These are phyloP conservation scores for Hymenoscyphus linearis DNA, from an alignment of 2,329 filamentous ascomycete species.

Conservation along the genomic window DNA sequence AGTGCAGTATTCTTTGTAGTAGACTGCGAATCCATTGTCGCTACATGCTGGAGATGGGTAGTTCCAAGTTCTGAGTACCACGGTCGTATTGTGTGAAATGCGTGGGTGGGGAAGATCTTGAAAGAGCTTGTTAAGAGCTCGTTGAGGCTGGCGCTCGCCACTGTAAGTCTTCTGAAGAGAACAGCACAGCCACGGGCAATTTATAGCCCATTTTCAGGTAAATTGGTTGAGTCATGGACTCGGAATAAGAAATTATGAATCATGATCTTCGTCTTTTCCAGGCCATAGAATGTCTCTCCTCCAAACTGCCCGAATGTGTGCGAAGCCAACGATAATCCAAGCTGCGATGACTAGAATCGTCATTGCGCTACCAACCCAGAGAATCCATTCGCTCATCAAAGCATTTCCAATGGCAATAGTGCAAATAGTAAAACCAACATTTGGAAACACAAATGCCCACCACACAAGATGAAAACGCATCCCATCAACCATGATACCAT, in stretches of 20 bases:
- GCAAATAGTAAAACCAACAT: slow-evolving; percentile 53
- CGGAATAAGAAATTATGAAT: slow-evolving; percentile 11
- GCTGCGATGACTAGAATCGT: slow-evolving; percentile 38
- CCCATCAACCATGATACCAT: slow-evolving; percentile 39
- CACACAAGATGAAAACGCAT: slow-evolving; percentile 55
- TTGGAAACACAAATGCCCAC: slow-evolving; percentile 61
- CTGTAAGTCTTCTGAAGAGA: too few relatives aligned
- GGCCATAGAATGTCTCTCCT: slow-evolving; percentile 33
- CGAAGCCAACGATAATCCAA: slow-evolving; percentile 28
- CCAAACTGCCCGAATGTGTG: slow-evolving; percentile 30
- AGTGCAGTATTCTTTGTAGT: not conserved
- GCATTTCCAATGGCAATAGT: slow-evolving; percentile 49
- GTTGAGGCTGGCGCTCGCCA: too few relatives aligned
- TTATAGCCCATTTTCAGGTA: too few relatives aligned
- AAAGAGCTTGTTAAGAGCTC: not conserved
- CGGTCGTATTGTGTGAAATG: not conserved
- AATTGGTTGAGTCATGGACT: too few relatives aligned
- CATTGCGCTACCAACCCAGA: slow-evolving; percentile 47
- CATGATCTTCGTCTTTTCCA: slow-evolving; percentile 33
- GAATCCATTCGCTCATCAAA: slow-evolving; percentile 40
- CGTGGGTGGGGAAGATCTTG: not conserved
- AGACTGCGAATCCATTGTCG: too few relatives aligned
- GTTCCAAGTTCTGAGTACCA: too few relatives aligned
- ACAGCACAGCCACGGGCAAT: not conserved
- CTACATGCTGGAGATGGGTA: too few relatives aligned